phyloP scores from a whole-genome alignment of 441 rosid species.

The Biscutella auriculata region DNA sequence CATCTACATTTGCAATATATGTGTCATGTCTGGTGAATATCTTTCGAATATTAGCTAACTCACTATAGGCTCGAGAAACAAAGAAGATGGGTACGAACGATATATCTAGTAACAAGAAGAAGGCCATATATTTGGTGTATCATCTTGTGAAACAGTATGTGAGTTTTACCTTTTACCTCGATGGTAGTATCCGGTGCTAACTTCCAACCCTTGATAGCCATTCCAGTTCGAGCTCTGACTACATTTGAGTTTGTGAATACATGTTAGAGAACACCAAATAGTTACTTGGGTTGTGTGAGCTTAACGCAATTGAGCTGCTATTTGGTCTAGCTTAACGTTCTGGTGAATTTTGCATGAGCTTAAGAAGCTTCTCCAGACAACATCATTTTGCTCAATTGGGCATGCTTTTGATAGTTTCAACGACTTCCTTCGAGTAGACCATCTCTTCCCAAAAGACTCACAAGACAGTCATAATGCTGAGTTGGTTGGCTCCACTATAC shows the following conservation, averaged over 20 bases:
- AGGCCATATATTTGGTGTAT: too few species aligned
- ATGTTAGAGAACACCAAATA: constrained; percentile 40
- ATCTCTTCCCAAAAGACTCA: constrained; percentile 49
- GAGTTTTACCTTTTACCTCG: constrained; percentile 36
- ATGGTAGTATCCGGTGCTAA: constrained; percentile 43
- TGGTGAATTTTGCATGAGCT: constrained; percentile 45
- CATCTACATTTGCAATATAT: constrained; percentile 46
- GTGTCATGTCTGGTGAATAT: constrained; percentile 40
- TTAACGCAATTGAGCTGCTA: constrained; percentile 35
- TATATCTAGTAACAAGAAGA: too few species aligned
- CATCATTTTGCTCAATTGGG: constrained; percentile 37
- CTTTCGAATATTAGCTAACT: constrained; percentile 49
- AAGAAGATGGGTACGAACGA: too few species aligned
- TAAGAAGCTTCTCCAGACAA: constrained; percentile 57
- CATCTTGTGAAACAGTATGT: constrained; percentile 58
- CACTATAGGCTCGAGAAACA: too few species aligned
- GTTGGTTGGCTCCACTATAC: constrained; percentile 26
- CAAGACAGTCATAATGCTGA: constrained; percentile 55
- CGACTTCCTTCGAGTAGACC: constrained; percentile 47
- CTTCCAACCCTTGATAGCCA: constrained; percentile 26
- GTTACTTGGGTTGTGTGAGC: constrained; percentile 39
- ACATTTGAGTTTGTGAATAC: constrained; percentile 37
- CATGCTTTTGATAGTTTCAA: constrained; percentile 38
- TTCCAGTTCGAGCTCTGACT: constrained; percentile 33
- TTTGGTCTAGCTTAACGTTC: constrained; percentile 32